These are phyloP conservation scores for Chenopodium berlandieri DNA, from an alignment of 148 eudicot species.

Conservation along the genomic window DNA sequence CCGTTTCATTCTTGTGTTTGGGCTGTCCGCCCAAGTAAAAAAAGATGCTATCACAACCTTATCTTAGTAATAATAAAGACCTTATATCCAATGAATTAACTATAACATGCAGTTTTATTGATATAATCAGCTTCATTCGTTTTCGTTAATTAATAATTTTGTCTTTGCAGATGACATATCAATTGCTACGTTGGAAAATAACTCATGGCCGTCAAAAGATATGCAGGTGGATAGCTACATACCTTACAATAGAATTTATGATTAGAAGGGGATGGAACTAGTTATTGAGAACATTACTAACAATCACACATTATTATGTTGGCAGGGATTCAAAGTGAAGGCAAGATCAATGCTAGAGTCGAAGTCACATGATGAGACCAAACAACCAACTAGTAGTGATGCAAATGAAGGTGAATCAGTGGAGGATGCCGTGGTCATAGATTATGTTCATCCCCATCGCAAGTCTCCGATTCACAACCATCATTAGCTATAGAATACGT, in stretches of 20 bases:
- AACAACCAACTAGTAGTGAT: neutral
- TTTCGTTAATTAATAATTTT: neutral
- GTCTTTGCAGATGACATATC: neutral
- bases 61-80: no score
- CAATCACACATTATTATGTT: no score
- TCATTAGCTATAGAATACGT: neutral
- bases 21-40: no score
- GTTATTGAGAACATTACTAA: no score
- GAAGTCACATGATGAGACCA: conserved; percentile 8
- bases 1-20: no score
- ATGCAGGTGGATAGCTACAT: conserved; percentile 6
- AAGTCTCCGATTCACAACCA: conserved; percentile 67
- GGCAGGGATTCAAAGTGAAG: conserved; percentile 25
- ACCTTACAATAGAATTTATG: neutral
- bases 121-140: no score
- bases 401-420: conserved; percentile 27
- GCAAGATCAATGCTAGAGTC: conserved; percentile 38
- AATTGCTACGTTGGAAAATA: conserved; percentile 1
- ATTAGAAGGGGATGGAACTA: no score
- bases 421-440: conserved; percentile 49
- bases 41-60: no score
- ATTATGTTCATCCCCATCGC: conserved; percentile 60
- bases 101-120: no score
- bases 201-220: neutral
- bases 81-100: no score